Evolutionary conservation across 2,329 filamentous ascomycete species (phyloP), one percentile per base, ranked within the genome.

Genomic region (Setomelanomma holmii): DNA sequence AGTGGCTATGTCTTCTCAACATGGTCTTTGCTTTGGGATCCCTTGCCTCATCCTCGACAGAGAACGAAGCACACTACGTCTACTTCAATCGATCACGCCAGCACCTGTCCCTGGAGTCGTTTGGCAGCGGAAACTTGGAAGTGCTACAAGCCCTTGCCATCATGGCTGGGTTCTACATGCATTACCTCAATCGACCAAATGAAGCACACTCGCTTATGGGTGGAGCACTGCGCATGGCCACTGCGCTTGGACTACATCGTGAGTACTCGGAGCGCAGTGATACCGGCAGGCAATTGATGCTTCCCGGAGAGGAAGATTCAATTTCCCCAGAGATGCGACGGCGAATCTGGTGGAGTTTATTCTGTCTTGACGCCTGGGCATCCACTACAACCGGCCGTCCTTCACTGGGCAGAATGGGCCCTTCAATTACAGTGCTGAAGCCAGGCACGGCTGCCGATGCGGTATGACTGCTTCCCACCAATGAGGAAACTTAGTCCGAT

Each of bases 1-100:
- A 87, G 17, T 92, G 89, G 89, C 79, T 90, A 16, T 86, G 86
- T 7, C 75, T 92, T 5, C 76, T 91, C 17, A 91, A 92, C 69
- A 89, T 89, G 77, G 88, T 92, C 4, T 88, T 91, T 59, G 88
- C 88, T 4, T 84, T 91, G 76, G 89, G 89, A 12, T 89, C 86
- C 62, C 86, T 92, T 43, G 87, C 84, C 1, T 86, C 86, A 30
- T 85, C 84, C 57, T 88, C 87, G 35, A 73, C 77, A 1, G 76
- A 80, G 34, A 87, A 90, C 67, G 83, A 85, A 56, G 85, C 81
- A 49, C 89, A 91, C 64, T 81, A 89, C 63, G 83, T 83, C 56
- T 91, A 88, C 74, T 91, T 89, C 73, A 83, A 83, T 59, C 82
- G 84, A 22, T 86, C 88, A 16, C 87, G 87, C 75, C 82, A 86